phyloP scores from a whole-genome alignment of 2,329 filamentous ascomycete genomes.

The Pseudogymnoascus sp. region DNA sequence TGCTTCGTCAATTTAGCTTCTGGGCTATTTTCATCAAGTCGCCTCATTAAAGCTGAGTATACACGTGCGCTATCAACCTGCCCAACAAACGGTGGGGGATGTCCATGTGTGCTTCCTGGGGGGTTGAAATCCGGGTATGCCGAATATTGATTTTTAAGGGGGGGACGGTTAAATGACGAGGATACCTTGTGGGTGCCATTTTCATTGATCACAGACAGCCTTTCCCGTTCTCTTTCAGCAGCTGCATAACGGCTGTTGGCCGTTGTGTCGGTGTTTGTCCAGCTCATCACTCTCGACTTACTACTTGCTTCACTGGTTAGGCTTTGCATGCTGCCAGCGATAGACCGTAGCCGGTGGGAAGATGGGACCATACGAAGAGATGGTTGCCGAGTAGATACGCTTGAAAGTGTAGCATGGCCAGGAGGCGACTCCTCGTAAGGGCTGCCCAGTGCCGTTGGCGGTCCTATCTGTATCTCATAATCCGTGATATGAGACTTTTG shows the following conservation, averaged over 20 bases:
- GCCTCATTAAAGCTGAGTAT: constrained; percentile 57
- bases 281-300: constrained; percentile 63
- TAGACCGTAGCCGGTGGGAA: constrained; percentile 41
- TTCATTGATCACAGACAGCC: constrained; percentile 58
- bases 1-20: constrained; percentile 18
- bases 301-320: constrained; percentile 40
- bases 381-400: constrained; percentile 42
- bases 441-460: constrained; percentile 24
- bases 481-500: constrained; percentile 24
- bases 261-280: constrained; percentile 50
- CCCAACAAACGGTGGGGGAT: constrained; percentile 17
- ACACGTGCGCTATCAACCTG: constrained; percentile 49
- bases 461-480: constrained; percentile 16
- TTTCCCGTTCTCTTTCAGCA: constrained; percentile 43
- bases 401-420: constrained; percentile 13
- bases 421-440: constrained; percentile 38
- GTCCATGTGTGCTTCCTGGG: constrained; percentile 4
- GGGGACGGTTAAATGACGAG: constrained; percentile 28
- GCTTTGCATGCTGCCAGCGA: constrained; percentile 48
- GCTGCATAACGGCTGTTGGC: constrained; percentile 33
- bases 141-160: constrained; percentile 23
- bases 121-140: constrained; percentile 21
- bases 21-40: constrained; percentile 36
- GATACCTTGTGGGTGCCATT: constrained; percentile 39
- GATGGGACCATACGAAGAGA: constrained; percentile 42